These are phyloP conservation scores for Hypomyces rosellus DNA, from an alignment of 2,329 filamentous ascomycete species.

Conservation along the genomic window DNA sequence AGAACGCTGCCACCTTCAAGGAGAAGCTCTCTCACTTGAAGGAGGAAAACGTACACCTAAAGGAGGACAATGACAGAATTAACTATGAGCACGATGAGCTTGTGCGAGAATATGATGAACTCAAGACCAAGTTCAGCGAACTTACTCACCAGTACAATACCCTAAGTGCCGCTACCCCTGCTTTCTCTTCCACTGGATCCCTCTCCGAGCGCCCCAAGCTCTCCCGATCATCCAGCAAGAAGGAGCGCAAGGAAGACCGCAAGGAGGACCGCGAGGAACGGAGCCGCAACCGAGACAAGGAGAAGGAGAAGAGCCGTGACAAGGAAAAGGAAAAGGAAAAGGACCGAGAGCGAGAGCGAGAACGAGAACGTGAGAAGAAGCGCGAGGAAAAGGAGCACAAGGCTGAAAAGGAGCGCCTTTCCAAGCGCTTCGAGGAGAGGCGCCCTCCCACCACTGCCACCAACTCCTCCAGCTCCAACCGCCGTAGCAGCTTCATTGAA, in stretches of 20 bases:
- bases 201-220: constrained; percentile 23
- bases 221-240: constrained; percentile 23
- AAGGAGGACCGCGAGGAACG: constrained; percentile 22
- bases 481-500: constrained; percentile 30
- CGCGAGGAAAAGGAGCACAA: constrained; percentile 25
- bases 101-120: constrained; percentile 19
- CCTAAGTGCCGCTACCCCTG: constrained; percentile 18
- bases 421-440: constrained; percentile 31
- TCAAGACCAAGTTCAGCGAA: constrained; percentile 24
- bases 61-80: constrained; percentile 16
- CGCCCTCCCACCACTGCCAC: constrained; percentile 15
- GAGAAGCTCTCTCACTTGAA: constrained; percentile 20
- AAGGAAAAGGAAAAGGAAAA: constrained; percentile 22
- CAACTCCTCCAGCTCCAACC: constrained; percentile 17
- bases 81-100: constrained; percentile 25
- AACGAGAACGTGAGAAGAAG: constrained; percentile 20
- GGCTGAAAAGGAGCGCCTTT: constrained; percentile 31
- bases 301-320: constrained; percentile 19
- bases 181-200: constrained; percentile 20
- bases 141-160: constrained; percentile 24
- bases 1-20: constrained; percentile 15
- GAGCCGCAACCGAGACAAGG: constrained; percentile 11
- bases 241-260: constrained; percentile 10
- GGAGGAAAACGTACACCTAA: constrained; percentile 20
- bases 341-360: constrained; percentile 21